phyloP scores from a whole-genome alignment of 768 basidiomycete species.

The Leccinum obscurum region DNA sequence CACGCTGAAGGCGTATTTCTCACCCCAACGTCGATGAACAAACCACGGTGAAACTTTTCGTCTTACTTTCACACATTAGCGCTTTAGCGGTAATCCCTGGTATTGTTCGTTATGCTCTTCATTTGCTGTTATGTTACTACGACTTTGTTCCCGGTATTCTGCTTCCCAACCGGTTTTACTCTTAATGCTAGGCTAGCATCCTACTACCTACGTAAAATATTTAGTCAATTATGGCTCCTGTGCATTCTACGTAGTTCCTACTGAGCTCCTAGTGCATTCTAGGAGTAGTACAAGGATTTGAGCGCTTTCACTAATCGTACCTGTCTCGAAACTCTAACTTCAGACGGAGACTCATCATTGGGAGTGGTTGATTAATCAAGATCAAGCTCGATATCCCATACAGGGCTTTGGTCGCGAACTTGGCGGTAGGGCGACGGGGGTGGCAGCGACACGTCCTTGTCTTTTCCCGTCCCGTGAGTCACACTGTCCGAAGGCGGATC shows the following conservation, averaged over 20 bases:
- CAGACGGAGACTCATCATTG: background rate
- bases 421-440: slow-evolving; percentile 11
- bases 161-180: background rate
- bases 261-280: too few relatives aligned
- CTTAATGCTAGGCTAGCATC: slow-evolving; percentile 8
- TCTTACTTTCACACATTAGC: background rate
- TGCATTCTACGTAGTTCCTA: background rate
- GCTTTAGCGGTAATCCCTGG: background rate
- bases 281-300: too few relatives aligned
- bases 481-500: slow-evolving; percentile 1
- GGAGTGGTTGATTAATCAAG: slow-evolving; percentile 33
- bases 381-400: slow-evolving; percentile 75
- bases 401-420: slow-evolving; percentile 53
- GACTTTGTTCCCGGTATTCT: slow-evolving; percentile 3
- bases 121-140: background rate
- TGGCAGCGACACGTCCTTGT: slow-evolving; percentile 17
- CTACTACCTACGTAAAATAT: slow-evolving; percentile 22
- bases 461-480: slow-evolving; percentile 18
- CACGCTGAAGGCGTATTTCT: slow-evolving; percentile 33
- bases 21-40: slow-evolving; percentile 22
- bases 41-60: background rate
- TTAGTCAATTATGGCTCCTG: slow-evolving; percentile 21
- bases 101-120: background rate
- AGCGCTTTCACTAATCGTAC: too few relatives aligned
- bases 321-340: too few relatives aligned